phyloP scores from a whole-genome alignment of 305 asterid genomes.

The Ilex paraguariensis region DNA sequence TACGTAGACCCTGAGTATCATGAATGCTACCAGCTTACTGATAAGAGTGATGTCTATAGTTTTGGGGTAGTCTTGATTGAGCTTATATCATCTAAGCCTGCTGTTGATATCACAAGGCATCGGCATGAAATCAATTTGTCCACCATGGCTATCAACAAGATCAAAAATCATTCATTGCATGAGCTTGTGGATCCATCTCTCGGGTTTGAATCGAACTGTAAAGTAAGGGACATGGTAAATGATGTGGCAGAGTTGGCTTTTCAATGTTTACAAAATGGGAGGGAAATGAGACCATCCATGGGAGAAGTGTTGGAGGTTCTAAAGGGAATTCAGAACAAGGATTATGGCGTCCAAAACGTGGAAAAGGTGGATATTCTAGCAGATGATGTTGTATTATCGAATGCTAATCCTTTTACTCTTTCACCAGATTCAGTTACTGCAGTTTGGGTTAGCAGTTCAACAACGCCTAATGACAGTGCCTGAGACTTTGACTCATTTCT shows the following conservation, averaged over 20 bases:
- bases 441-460: constrained; percentile 16
- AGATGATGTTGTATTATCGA: constrained; percentile 22
- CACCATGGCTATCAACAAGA: constrained; percentile 55
- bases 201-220: constrained; percentile 37
- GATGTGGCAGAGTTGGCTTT: constrained; percentile 61
- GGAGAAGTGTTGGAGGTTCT: constrained; percentile 35
- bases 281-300: constrained; percentile 65
- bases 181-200: constrained; percentile 53
- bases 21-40: constrained; percentile 54
- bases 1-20: constrained; percentile 70
- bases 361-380: constrained; percentile 23
- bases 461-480: constrained; percentile 20
- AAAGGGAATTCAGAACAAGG: constrained; percentile 25
- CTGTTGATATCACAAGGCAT: constrained; percentile 51
- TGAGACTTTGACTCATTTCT: background rate
- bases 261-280: constrained; percentile 45
- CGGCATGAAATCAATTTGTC: constrained; percentile 56
- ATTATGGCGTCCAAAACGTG: constrained; percentile 12
- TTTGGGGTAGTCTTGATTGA: constrained; percentile 65
- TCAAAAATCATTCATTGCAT: constrained; percentile 28
- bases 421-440: constrained; percentile 28
- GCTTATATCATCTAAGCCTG: constrained; percentile 58
- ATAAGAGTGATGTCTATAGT: constrained; percentile 60
- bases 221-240: constrained; percentile 28
- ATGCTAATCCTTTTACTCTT: constrained; percentile 4